Evolutionary conservation across 2,329 filamentous ascomycete species (phyloP).

Genomic region (Beauveria caledonica): DNA sequence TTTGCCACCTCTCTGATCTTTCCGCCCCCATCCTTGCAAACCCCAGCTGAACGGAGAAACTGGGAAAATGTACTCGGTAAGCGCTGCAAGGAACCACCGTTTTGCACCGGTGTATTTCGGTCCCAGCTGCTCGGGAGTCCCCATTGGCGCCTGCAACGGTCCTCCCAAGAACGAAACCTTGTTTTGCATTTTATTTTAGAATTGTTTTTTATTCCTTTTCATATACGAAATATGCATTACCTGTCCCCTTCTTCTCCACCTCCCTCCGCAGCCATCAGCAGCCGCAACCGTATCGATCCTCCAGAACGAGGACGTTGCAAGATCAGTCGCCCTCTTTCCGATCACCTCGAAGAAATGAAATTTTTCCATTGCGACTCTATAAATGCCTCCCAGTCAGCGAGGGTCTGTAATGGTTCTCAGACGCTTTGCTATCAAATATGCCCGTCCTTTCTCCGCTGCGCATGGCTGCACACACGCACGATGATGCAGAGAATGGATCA

Average conservation of each 20-base stretch:
- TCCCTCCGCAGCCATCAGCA: not conserved
- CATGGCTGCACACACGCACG: not conserved
- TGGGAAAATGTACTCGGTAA: not conserved
- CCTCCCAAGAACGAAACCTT: not conserved
- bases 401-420: no score
- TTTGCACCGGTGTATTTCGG: constrained; percentile 5
- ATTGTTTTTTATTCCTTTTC: not conserved
- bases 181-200: not conserved
- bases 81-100: constrained; percentile 10
- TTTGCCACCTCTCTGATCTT: constrained; percentile 2
- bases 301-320: not conserved
- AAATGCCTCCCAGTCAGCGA: not conserved
- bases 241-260: not conserved
- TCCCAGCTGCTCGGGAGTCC: constrained; percentile 4
- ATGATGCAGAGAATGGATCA: not conserved
- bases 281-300: not conserved
- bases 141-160: constrained; percentile 3
- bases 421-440: not conserved
- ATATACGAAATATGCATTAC: not conserved
- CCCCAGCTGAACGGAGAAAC: constrained; percentile 4
- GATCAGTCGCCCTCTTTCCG: not conserved
- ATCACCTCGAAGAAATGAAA: not conserved
- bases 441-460: not conserved
- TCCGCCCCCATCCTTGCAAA: constrained; percentile 2
- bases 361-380: no score